These are phyloP conservation scores for Penicillium vulpinum DNA, from an alignment of 2,329 filamentous ascomycete genomes.

Conservation along the genomic window DNA sequence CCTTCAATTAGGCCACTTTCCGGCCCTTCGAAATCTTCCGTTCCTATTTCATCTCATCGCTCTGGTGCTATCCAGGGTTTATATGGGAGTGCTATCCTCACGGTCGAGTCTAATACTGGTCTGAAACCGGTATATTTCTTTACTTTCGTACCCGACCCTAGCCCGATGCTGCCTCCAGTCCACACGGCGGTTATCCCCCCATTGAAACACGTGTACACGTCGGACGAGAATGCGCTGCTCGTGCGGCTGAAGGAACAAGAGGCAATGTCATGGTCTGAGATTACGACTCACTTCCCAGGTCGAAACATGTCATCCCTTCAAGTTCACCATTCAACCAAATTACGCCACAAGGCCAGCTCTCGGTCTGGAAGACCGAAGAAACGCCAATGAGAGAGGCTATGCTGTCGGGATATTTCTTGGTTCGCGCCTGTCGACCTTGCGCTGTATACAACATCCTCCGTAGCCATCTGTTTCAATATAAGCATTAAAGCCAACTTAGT, in stretches of 20 bases:
- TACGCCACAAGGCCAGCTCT: conserved; percentile 10
- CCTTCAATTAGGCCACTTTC: no score
- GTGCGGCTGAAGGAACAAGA: conserved; percentile 19
- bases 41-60: no score
- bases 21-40: no score
- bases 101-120: conserved; percentile 11
- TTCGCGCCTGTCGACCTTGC: conserved; percentile 1
- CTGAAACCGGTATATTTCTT: conserved; percentile 16
- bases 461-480: conserved; percentile 10
- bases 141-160: conserved; percentile 17
- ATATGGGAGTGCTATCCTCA: conserved; percentile 4
- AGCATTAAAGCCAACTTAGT: no score
- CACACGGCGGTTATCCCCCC: background rate
- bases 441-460: conserved; percentile 3
- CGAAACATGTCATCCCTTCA: conserved; percentile 14
- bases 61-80: no score
- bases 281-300: conserved; percentile 16
- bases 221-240: conserved; percentile 16
- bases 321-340: conserved; percentile 22
- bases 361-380: conserved; percentile 5
- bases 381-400: conserved; percentile 7
- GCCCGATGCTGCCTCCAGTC: conserved; percentile 2
- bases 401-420: conserved; percentile 1
- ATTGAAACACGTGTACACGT: conserved; percentile 11
- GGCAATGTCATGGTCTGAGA: conserved; percentile 16